Evolutionary conservation across 257 asterid species (phyloP).

Genomic region (Solanum dulcamara): DNA sequence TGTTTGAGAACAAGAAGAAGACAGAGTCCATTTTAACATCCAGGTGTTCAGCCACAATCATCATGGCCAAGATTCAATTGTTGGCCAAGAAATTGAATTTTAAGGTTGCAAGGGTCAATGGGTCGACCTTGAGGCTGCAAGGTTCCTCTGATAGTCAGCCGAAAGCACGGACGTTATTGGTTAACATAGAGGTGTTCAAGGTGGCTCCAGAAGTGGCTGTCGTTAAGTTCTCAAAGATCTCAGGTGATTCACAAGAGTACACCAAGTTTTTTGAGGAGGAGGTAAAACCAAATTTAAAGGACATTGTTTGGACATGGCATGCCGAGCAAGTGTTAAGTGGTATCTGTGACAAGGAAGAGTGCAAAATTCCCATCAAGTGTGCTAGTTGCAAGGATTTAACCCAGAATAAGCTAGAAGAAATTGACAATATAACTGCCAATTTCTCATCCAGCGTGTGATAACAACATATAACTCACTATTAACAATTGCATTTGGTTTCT

Average conservation of each 20-base stretch:
- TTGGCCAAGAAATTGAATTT: slow-evolving; percentile 17
- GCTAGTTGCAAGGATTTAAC: background rate
- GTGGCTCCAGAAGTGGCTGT: slow-evolving; percentile 40
- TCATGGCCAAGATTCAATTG: slow-evolving; percentile 16
- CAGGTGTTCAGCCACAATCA: slow-evolving; percentile 22
- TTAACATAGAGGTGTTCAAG: slow-evolving; percentile 25
- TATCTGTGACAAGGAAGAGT: background rate
- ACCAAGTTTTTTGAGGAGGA: slow-evolving; percentile 29
- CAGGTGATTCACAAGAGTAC: slow-evolving; percentile 34
- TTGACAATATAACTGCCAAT: background rate
- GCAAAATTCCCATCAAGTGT: background rate
- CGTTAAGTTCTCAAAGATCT: slow-evolving; percentile 28
- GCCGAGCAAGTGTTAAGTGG: slow-evolving; percentile 1
- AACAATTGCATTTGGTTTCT: background rate
- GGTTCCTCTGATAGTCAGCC: background rate
- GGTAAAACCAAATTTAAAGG: slow-evolving; percentile 24
- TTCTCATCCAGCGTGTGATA: background rate
- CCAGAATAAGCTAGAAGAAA: background rate
- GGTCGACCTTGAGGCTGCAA: slow-evolving; percentile 17
- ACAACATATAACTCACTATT: background rate
- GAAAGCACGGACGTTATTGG: background rate
- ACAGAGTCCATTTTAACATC: slow-evolving; percentile 20
- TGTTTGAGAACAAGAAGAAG: slow-evolving; percentile 13
- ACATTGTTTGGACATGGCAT: slow-evolving; percentile 36
- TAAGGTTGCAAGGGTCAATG: slow-evolving; percentile 17